Evolutionary conservation across 2,329 filamentous ascomycete species (phyloP), one percentile per base, ranked within the genome.

Genomic region (Sporothrix schenckii): DNA sequence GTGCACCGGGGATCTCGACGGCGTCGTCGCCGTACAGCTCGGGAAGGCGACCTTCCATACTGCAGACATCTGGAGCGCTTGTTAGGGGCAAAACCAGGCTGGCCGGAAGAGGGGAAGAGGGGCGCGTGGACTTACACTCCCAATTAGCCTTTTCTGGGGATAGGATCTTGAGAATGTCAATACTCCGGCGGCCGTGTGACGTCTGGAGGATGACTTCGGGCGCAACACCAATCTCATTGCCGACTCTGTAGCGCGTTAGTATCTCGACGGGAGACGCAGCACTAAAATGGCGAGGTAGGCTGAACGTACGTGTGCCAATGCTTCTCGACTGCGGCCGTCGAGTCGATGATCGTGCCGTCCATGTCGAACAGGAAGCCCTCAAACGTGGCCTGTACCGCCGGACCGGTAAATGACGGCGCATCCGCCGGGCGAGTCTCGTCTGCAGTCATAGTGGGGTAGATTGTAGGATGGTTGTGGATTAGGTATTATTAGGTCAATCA

Each of bases 111-210:
- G 44, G 11, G 11, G 27, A 3, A 50, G 65, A n/a, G 44, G 11
- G 11, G 27, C 14, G 6, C 5, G 39, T 24, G 16, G 34, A 87
- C 92, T 82, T 81, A 96, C 93, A 97, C 74, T 97, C 93, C 93
- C 92, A 94, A 76, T 91, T 97, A 54, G 95, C 95, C 78, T 93
- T 92, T 75, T 92, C 89, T 19, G 93, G 91, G 73, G 92, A 90
- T 71, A 97, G 87, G 39, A 94, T 83, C 78, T 87, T 87, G 71
- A 99, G 85, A 2, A 91, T 89, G 76, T 99, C 95, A 76, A 98
- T 97, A 74, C 89, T 93, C 71, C 95, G 85, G 72, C 94, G 88
- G 72, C 95, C 95, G 80, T 99, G 95, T 5, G 93, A 97, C 11
- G 93, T 97, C 76, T 92, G 87, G 34, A 98, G 86, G 76, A 99